These are phyloP conservation scores for Boletus patriciae DNA, from an alignment of 768 basidiomycete genomes.

Conservation along the genomic window DNA sequence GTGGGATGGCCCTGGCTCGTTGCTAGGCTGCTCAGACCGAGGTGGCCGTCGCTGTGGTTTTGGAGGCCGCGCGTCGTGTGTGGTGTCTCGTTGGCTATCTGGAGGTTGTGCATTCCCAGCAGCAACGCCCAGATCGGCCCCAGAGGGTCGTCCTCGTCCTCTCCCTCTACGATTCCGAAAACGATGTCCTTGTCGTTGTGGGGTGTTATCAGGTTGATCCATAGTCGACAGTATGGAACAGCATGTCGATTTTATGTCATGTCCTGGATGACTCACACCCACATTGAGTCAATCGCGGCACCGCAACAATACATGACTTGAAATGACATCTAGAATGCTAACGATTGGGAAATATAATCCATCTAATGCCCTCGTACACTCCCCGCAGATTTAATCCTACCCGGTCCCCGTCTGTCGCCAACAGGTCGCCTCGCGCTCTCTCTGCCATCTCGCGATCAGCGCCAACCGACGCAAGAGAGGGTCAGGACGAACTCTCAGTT, in stretches of 20 bases:
- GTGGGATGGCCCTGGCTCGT: background rate
- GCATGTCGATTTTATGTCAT: background rate
- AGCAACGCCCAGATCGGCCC: background rate
- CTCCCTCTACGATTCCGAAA: background rate
- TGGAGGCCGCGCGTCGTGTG: background rate
- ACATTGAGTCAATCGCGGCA: background rate
- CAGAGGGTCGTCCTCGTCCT: background rate
- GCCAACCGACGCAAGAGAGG: background rate
- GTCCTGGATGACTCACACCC: conserved; percentile 1
- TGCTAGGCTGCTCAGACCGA: background rate
- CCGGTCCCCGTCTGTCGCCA: conserved; percentile 18
- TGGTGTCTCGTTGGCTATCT: background rate
- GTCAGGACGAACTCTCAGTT: conserved; percentile 41
- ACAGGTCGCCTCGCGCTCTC: conserved; percentile 15
- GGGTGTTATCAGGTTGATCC: conserved; percentile 7
- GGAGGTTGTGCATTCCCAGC: background rate
- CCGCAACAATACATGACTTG: background rate
- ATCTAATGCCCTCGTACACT: conserved; percentile 48
- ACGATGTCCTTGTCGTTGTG: background rate
- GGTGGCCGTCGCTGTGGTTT: conserved; percentile 1
- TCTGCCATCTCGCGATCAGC: conserved; percentile 21
- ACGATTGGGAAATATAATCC: conserved; percentile 51
- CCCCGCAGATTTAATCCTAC: conserved; percentile 18
- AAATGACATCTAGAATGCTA: conserved; percentile 14
- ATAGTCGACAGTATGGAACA: background rate